Conservation (phyloP, 371 early-diverging fungal genomes). For the Nematocida sp. region DNA sequence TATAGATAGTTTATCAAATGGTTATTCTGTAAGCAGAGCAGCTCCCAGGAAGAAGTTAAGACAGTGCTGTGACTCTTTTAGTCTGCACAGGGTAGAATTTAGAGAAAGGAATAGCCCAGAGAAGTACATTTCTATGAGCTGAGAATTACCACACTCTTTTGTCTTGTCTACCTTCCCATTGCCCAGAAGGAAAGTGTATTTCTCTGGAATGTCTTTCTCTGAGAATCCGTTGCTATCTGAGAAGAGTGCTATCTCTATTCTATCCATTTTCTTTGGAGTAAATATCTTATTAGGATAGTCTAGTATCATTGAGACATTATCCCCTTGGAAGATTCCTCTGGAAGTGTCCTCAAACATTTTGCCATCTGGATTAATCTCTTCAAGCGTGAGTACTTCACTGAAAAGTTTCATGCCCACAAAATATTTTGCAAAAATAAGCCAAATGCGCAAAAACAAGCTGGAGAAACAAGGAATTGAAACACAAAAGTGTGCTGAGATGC, state of each 20-base stretch:
- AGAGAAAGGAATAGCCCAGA: conserved; percentile 22
- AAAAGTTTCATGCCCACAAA: conserved; percentile 47
- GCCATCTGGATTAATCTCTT: conserved; percentile 35
- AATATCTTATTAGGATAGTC: conserved; percentile 32
- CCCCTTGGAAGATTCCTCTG: conserved; percentile 12
- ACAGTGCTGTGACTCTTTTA: not conserved
- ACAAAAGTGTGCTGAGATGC: not conserved
- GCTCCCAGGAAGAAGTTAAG: conserved; percentile 28
- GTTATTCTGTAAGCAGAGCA: not conserved
- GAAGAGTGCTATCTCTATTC: conserved; percentile 21
- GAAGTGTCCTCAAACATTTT: conserved; percentile 42
- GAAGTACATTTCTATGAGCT: conserved; percentile 18
- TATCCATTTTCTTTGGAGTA: conserved; percentile 25
- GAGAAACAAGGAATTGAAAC: not conserved
- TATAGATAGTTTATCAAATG: too few species aligned
- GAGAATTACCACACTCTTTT: not conserved
- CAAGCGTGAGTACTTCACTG: conserved; percentile 28
- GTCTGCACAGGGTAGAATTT: not conserved
- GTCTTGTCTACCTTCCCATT: conserved; percentile 29
- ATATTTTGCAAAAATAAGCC: conserved; percentile 30
- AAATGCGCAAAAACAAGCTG: not conserved
- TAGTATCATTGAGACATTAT: not conserved
- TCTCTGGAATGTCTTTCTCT: conserved; percentile 36
- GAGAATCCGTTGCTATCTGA: conserved; percentile 28
- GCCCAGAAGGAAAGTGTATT: conserved; percentile 39